Percentiles rank a stretch among this genome's conserved stretches.
These are phyloP conservation scores for Sparassis latifolia DNA, from an alignment of 1,284 basidiomycete genomes.

Conservation along the genomic window DNA sequence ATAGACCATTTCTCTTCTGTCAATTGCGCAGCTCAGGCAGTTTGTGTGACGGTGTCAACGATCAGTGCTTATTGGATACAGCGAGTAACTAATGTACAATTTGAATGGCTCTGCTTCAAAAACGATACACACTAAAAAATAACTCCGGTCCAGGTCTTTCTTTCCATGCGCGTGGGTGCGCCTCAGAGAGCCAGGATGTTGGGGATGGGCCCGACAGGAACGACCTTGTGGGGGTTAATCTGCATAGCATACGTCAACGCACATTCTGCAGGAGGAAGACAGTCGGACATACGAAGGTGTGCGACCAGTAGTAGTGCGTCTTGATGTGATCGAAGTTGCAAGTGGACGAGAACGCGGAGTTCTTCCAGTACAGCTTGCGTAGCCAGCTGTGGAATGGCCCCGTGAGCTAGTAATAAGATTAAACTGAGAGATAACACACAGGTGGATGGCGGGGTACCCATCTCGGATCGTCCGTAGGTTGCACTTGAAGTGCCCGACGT, in stretches of 20 bases:
- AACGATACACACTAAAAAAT: too few species aligned
- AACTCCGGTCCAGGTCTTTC: too few species aligned
- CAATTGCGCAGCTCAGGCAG: too few species aligned
- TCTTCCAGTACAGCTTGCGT: constrained; percentile 88
- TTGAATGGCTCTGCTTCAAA: too few species aligned
- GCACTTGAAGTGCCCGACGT: constrained; percentile 92
- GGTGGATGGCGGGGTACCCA: constrained; percentile 78
- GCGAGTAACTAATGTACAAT: too few species aligned
- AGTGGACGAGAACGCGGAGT: constrained; percentile 81
- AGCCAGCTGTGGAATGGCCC: constrained; percentile 51
- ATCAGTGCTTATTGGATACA: too few species aligned
- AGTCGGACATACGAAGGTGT: constrained; percentile 36
- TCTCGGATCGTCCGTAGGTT: constrained; percentile 75
- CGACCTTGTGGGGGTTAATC: constrained; percentile 57
- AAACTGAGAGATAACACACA: constrained; percentile 30
- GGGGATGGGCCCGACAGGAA: constrained; percentile 70
- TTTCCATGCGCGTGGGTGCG: neutral
- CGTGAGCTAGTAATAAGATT: neutral
- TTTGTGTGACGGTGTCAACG: too few species aligned
- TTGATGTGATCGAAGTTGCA: constrained; percentile 90
- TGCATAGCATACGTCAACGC: constrained; percentile 14
- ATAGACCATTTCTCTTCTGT: too few species aligned
- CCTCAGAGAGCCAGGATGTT: constrained; percentile 58
- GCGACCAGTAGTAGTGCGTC: constrained; percentile 80
- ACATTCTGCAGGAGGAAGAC: neutral